Evolutionary conservation across 2,329 filamentous ascomycete genomes (phyloP).

Genomic region (Xenoacremonium recifei): DNA sequence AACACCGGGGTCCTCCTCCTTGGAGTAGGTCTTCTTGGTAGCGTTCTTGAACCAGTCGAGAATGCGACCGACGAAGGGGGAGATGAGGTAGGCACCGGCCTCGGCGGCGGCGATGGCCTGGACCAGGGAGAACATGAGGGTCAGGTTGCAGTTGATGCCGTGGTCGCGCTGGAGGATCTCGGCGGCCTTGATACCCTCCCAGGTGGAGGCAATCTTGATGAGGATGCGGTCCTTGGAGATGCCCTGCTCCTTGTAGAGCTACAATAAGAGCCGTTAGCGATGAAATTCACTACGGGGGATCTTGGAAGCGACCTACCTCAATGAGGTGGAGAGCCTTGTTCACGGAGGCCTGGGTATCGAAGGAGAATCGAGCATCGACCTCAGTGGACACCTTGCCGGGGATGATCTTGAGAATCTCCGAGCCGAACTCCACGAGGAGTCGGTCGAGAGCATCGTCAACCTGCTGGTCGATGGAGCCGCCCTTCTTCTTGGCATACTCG

Average conservation of each 20-base stretch:
- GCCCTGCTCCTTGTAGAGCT: constrained; percentile 93
- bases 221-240: constrained; percentile 92
- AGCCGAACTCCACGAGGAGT: constrained; percentile 96
- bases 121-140: constrained; percentile 93
- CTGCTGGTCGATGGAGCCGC: constrained; percentile 70
- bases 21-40: constrained; percentile 88
- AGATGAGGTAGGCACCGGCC: constrained; percentile 95
- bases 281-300: background rate
- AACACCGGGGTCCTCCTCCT: constrained; percentile 93
- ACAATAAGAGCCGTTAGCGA: constrained; percentile 8
- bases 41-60: constrained; percentile 99
- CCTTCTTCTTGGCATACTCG: constrained; percentile 77
- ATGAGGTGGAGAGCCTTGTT: constrained; percentile 98
- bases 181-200: constrained; percentile 99
- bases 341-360: constrained; percentile 88
- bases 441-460: constrained; percentile 88
- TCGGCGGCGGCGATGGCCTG: constrained; percentile 97
- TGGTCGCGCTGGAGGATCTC: constrained; percentile 95
- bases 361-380: constrained; percentile 94
- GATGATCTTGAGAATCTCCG: constrained; percentile 94
- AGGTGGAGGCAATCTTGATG: constrained; percentile 99
- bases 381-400: constrained; percentile 99
- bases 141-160: constrained; percentile 97
- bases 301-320: constrained; percentile 64
- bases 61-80: constrained; percentile 97